Evolutionary conservation across 2,329 filamentous ascomycete genomes (phyloP), one percentile per base, ranked within the genome.

Genomic region (Madurella mycetomatis): DNA sequence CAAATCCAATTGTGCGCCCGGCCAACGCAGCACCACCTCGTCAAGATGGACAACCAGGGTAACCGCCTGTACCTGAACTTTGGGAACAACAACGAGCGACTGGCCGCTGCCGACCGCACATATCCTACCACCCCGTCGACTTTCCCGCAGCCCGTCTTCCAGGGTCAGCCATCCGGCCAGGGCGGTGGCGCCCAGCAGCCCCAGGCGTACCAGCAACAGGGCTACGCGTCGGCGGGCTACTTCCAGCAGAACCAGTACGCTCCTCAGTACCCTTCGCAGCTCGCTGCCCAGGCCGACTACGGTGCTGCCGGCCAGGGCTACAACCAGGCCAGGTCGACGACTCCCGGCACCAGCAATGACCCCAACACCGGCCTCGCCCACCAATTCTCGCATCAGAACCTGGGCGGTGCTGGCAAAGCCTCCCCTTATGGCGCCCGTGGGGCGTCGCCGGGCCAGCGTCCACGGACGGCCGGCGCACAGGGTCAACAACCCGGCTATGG

Each of bases 301-400:
- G 65, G 51, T 57, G 60, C 62, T 49, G 63, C 62, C 50, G 63
- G 67, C 49, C 63, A 65, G 47, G 65, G 62, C 56, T 68, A 67
- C 42, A 58, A 61, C 62, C 79, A 80, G 67, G 74, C 73, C 56
- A 74, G 80, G 57, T 77, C 80, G 63, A 79, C 78, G 64, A 79
- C 82, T 3, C 81, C 83, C 5, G 81, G 79, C 55, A 75, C 82
- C 76, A 69, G 62, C 68, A 90, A 89, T 66, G 91, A 96, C 67
- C 88, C 87, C 63, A 95, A 92, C 64, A 94, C 90, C 65, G 92
- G 91, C 31, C 81, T 97, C 44, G 91, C 92, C 57, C 90, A 96
- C 70, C 94, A 99, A 71, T 95, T 97, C 72, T 95, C 92, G 55
- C 91, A 96, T 72, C 92, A 97, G 77, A 95, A 96, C 71, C 81